Evolutionary conservation across 2,329 filamentous ascomycete species (phyloP), one percentile per base, ranked within the genome.

Genomic region (Polychaeton citri): DNA sequence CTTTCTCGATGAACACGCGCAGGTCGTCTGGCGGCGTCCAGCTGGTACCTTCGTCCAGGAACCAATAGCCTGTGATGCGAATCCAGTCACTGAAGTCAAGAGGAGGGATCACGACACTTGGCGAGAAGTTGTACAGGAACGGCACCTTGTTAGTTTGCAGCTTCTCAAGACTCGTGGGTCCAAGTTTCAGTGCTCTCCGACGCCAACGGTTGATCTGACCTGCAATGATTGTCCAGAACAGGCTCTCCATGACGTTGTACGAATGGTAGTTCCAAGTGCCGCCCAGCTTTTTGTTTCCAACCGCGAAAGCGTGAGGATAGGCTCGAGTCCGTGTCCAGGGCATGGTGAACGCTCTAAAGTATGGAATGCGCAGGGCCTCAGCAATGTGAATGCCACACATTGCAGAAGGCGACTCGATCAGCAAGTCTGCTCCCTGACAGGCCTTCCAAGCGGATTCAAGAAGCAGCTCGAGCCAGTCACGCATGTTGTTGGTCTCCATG

Each of bases 311-410:
- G 59, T 98, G 90, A 2, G 90, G 90, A 50, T 98, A 98, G 1
- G 88, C 86, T 36, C 90, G 72, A 12, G 90, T 98, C 33, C 87
- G 77, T 1, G 90, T 94, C 90, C 90, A 98, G 0, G 90, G 90
- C 90, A 98, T 98, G 13, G 86, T 93, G 55, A 98, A 98, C 0
- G 87, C 88, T 38, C 90, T 77, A 65, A 96, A 96, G 58, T 98
- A 98, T 0, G 90, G 90, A 31, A 98, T 92, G 10, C 75, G 71
- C 2, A 98, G 69, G 17, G 86, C 85, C 61, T 98, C 90, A 1
- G 90, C 90, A 46, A 98, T 93, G 57, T 98, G 90, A 36, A 98
- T 94, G 18, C 90, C 90, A 1, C 81, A 86, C 90, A 98, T 98
- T 10, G 90, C 86, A 38, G 84, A 93, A 0, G 90, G 90, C 32